Percentiles rank a stretch among this genome's conserved stretches.
phyloP scores from a whole-genome alignment of 2,329 filamentous ascomycete species.

The Xylaria sp. region DNA sequence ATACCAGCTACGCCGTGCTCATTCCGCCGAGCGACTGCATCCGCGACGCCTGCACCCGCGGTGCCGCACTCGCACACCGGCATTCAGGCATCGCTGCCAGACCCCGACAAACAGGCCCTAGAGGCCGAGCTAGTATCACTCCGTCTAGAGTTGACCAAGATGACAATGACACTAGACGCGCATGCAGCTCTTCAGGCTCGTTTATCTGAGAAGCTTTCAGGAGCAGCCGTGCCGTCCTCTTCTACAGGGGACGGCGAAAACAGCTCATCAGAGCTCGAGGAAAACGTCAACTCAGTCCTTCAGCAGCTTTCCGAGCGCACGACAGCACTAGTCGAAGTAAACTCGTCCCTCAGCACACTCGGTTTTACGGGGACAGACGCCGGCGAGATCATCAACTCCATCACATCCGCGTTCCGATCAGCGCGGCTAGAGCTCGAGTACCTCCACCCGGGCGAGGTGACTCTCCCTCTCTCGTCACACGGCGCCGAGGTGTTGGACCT shows the following conservation, averaged over 20 bases:
- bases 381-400: conserved; percentile 53
- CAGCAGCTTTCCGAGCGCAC: conserved; percentile 56
- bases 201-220: conserved; percentile 35
- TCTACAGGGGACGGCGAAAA: conserved; percentile 13
- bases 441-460: conserved; percentile 63
- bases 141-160: conserved; percentile 54
- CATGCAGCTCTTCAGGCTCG: conserved; percentile 51
- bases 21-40: conserved; percentile 12
- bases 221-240: conserved; percentile 9
- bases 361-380: conserved; percentile 58
- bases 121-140: conserved; percentile 56
- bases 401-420: conserved; percentile 57
- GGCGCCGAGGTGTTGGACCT: conserved; percentile 63
- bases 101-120: conserved; percentile 49
- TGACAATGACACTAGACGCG: conserved; percentile 53
- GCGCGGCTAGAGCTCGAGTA: conserved; percentile 68
- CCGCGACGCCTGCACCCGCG: conserved; percentile 29
- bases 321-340: conserved; percentile 52
- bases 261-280: conserved; percentile 45
- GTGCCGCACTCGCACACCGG: conserved; percentile 44
- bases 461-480: conserved; percentile 56
- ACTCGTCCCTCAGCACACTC: conserved; percentile 51
- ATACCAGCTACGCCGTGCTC: conserved; percentile 47
- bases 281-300: conserved; percentile 50
- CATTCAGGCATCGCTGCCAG: conserved; percentile 50